Conservation (phyloP, 345 rosid genomes). For the Lenwebbia sp. region DNA sequence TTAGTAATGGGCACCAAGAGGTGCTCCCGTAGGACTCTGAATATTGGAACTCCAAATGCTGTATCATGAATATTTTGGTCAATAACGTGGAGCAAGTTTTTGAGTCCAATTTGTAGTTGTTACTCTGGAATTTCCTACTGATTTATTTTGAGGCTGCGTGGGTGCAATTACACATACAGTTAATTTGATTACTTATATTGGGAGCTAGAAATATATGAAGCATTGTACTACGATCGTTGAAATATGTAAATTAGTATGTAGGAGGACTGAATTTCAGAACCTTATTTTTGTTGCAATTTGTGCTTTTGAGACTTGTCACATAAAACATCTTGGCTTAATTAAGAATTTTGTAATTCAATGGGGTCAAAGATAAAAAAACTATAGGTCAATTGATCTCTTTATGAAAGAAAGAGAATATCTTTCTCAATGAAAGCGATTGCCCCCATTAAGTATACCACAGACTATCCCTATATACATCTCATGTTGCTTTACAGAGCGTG, state of each 20-base stretch:
- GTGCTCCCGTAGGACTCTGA: neutral
- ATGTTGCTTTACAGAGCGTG: neutral
- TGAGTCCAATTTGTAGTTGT: neutral
- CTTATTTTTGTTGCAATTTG: neutral
- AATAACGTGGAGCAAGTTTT: neutral
- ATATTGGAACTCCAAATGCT: neutral
- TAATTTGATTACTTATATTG: neutral
- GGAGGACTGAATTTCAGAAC: neutral
- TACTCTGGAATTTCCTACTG: neutral
- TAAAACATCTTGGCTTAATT: neutral
- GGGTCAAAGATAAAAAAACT: neutral
- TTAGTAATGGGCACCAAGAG: neutral
- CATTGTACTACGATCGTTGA: neutral
- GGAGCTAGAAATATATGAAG: neutral
- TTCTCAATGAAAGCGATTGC: neutral
- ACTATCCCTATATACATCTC: neutral
- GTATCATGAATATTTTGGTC: neutral
- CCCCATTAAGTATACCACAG: neutral
- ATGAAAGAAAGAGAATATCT: neutral
- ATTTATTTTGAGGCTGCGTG: neutral
- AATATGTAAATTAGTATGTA: too few species aligned
- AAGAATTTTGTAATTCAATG: neutral
- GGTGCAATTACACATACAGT: neutral
- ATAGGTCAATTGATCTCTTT: neutral
- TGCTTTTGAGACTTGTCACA: neutral